phyloP scores from a whole-genome alignment of 2,329 filamentous ascomycete genomes.

The Sporothrix curviconia region DNA sequence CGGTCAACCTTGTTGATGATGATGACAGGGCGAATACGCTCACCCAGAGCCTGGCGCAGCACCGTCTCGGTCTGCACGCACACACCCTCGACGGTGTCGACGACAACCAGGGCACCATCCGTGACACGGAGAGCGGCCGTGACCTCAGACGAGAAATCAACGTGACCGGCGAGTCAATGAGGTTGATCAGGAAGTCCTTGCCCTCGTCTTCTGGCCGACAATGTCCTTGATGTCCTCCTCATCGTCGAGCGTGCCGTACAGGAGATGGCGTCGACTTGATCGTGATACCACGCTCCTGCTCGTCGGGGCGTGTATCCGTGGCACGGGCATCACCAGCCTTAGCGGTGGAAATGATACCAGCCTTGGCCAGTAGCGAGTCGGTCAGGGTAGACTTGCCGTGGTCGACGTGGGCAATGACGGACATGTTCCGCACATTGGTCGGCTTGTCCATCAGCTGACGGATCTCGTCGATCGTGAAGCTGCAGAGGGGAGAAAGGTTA shows the following conservation, averaged over 20 bases:
- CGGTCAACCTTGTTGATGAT: slow-evolving; percentile 99
- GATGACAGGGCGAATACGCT: slow-evolving; percentile 99
- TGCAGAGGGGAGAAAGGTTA: slow-evolving; percentile 45
- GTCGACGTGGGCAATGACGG: slow-evolving; percentile 99
- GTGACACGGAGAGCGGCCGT: slow-evolving; percentile 99
- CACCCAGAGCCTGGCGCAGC: slow-evolving; percentile 95
- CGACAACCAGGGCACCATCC: slow-evolving; percentile 98
- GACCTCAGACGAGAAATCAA: slow-evolving; percentile 99
- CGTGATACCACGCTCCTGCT: slow-evolving; percentile 99
- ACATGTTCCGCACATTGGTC: slow-evolving; percentile 48
- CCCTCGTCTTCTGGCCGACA: slow-evolving; percentile 78
- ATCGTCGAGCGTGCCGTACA: slow-evolving; percentile 78
- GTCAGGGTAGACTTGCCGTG: slow-evolving; percentile 99
- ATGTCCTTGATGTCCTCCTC: slow-evolving; percentile 93
- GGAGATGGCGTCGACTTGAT: slow-evolving; percentile 99
- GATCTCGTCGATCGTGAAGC: slow-evolving; percentile 98
- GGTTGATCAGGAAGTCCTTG: slow-evolving; percentile 98
- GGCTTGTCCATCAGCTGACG: slow-evolving; percentile 72
- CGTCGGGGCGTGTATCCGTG: slow-evolving; percentile 93
- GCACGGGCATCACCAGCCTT: slow-evolving; percentile 95
- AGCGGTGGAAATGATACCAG: slow-evolving; percentile 97
- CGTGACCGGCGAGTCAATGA: slow-evolving; percentile 99
- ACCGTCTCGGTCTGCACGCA: slow-evolving; percentile 99
- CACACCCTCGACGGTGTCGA: slow-evolving; percentile 99
- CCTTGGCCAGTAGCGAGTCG: slow-evolving; percentile 98